Evolutionary conservation across 345 rosid genomes (phyloP), one percentile per base, ranked within the genome.

Genomic region (Turritis glabra): DNA sequence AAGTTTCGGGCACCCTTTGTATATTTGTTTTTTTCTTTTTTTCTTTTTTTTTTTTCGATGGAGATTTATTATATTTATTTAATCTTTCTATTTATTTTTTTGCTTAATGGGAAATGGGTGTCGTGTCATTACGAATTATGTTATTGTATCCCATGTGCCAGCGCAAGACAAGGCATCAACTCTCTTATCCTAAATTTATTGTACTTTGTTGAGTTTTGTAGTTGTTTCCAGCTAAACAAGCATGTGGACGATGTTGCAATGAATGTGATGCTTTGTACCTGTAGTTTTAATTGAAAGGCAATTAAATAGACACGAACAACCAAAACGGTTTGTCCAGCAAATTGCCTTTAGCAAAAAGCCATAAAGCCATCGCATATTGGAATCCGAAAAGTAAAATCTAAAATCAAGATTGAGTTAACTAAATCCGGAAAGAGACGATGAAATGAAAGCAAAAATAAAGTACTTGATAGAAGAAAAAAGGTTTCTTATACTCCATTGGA

Each of bases 31-130:
- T 15, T 72, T 8, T 3, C 2, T 2, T 40, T 27, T 53, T 0
- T 12, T 13, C 11, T 15, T 29, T 0, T 43, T 58, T 63, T 38
- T 38, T 32, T 37, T 52, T 41, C 38, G 64, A 61, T 62, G 80
- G 52, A 63, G 71, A 64, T 70, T 43, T 70, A 76, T 70, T 77
- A 64, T 77, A 77, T 77, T 77, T 71, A 71, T 77, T 76, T 62
- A 76, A 76, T 76, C 73, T 67, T 75, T 75, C 47, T 58, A 75
- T 75, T 75, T 74, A 27, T 62, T 76, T 76, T 26, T 67, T 68
- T 35, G 18, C 22, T 6, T 15, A 40, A 40, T 67, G 46, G 56
- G 27, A 7, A 38, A 11, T 59, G 61, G 80, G 62, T 33, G 33
- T 35, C 30, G 23, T 47, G 41, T 55, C 51, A 27, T 51, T 59